Evolutionary conservation across 1,139 yeast species (phyloP).

Genomic region (Pichia norvegensis): DNA sequence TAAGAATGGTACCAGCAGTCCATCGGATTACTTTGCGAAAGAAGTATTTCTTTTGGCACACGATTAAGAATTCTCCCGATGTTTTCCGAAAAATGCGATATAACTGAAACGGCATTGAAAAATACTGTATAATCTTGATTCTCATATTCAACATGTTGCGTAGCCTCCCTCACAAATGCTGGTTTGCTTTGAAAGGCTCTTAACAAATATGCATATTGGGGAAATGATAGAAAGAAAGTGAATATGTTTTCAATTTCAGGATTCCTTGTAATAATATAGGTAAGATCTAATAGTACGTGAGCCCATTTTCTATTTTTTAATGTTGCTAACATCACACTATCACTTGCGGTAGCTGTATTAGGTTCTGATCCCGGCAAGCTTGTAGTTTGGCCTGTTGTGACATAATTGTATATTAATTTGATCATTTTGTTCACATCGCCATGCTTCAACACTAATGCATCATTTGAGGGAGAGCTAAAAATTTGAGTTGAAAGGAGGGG

Average conservation of each 20-base stretch:
- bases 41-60: constrained; percentile 17
- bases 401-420: constrained; percentile 58
- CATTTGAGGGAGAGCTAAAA: constrained; percentile 76
- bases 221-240: constrained; percentile 31
- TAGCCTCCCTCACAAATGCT: constrained; percentile 65
- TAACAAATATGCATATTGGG: constrained; percentile 54
- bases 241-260: constrained; percentile 31
- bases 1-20: constrained; percentile 17
- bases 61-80: constrained; percentile 44
- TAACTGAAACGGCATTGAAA: constrained; percentile 68
- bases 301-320: constrained; percentile 78
- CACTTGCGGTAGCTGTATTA: constrained; percentile 28
- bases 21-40: constrained; percentile 17
- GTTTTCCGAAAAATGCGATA: constrained; percentile 55
- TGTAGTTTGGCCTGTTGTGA: constrained; percentile 49
- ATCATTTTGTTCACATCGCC: constrained; percentile 65
- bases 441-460: constrained; percentile 58
- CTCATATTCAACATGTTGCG: constrained; percentile 85
- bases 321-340: constrained; percentile 38
- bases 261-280: constrained; percentile 68
- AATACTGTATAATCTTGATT: constrained; percentile 77
- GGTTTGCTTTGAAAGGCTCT: constrained; percentile 76
- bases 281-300: constrained; percentile 77
- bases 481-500: constrained; percentile 74
- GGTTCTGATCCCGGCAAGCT: constrained; percentile 36